Conservation (phyloP, 495 filamentous ascomycete species). For the Amniculicola lignicola region DNA sequence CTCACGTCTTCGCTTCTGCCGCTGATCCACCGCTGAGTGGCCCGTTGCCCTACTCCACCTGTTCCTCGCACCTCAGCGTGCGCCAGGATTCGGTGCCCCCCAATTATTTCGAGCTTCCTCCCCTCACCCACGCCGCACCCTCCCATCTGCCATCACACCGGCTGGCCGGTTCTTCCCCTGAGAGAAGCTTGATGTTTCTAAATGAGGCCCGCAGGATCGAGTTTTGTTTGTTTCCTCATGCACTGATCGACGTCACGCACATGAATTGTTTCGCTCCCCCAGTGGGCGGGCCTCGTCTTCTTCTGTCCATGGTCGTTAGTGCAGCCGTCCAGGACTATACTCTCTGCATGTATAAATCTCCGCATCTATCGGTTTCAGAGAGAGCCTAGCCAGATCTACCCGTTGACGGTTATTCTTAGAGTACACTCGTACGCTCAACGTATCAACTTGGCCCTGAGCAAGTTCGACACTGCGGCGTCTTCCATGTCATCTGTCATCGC, state of each 20-base stretch:
- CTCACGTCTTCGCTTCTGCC: background rate
- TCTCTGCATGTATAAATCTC: too few relatives aligned
- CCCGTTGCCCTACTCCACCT: background rate
- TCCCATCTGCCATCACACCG: background rate
- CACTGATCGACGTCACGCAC: background rate
- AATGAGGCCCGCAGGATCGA: background rate
- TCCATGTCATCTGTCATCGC: too few relatives aligned
- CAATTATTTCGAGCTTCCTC: constrained; percentile 7
- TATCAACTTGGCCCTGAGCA: too few relatives aligned
- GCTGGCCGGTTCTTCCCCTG: constrained; percentile 15
- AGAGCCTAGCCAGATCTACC: too few relatives aligned
- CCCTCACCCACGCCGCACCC: background rate
- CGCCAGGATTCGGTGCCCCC: background rate
- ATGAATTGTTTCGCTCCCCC: constrained; percentile 3
- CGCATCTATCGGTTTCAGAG: too few relatives aligned
- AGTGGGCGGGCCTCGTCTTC: constrained; percentile 5
- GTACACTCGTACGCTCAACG: too few relatives aligned
- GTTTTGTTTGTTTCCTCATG: background rate
- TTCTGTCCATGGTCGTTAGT: too few relatives aligned
- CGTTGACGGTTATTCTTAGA: too few relatives aligned
- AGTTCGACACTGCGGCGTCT: too few relatives aligned
- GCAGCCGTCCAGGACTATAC: too few relatives aligned
- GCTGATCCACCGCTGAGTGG: constrained; percentile 6
- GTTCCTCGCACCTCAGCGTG: constrained; percentile 12
- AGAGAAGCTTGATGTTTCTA: constrained; percentile 32